A percentile compares a stretch with the other conserved stretches of the same genome.
Conservation (phyloP, 2,329 filamentous ascomycete genomes). For the Mycogone perniciosa region DNA sequence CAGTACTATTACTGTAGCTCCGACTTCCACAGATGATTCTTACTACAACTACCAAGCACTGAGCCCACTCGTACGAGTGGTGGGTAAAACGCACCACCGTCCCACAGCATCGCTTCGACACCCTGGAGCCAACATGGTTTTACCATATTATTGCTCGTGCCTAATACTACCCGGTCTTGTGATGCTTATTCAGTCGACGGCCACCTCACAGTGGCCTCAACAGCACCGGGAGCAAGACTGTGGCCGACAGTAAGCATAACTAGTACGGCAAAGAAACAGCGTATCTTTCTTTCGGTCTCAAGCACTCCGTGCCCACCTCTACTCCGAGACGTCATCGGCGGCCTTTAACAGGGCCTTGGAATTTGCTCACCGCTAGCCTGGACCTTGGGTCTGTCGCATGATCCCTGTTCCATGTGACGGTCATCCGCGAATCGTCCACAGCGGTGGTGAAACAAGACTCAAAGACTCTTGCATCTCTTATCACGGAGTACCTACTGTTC, state of each 20-base stretch:
- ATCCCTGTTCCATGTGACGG: not conserved
- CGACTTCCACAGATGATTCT: no score
- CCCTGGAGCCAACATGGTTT: slow-evolving; percentile 7
- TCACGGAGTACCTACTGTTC: not conserved
- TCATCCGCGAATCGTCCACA: not conserved
- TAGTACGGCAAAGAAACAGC: no score
- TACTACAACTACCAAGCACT: no score
- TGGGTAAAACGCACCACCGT: not conserved
- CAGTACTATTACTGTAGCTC: no score
- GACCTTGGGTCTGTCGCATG: slow-evolving; percentile 1
- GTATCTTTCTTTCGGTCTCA: no score
- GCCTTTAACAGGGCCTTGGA: not conserved
- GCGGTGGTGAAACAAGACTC: slow-evolving; percentile 3
- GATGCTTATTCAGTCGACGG: not conserved
- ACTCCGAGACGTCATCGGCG: not conserved
- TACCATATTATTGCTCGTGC: not conserved
- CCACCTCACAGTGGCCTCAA: not conserved
- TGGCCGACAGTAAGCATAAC: not conserved
- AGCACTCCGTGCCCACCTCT: no score
- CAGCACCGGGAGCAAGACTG: not conserved
- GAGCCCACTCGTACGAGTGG: no score
- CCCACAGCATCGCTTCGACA: slow-evolving; percentile 3
- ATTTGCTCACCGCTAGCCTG: not conserved
- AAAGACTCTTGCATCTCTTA: slow-evolving; percentile 1
- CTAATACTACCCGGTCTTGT: not conserved